phyloP scores from a whole-genome alignment of 1,139 yeast genomes.

The Geotrichum reessii region DNA sequence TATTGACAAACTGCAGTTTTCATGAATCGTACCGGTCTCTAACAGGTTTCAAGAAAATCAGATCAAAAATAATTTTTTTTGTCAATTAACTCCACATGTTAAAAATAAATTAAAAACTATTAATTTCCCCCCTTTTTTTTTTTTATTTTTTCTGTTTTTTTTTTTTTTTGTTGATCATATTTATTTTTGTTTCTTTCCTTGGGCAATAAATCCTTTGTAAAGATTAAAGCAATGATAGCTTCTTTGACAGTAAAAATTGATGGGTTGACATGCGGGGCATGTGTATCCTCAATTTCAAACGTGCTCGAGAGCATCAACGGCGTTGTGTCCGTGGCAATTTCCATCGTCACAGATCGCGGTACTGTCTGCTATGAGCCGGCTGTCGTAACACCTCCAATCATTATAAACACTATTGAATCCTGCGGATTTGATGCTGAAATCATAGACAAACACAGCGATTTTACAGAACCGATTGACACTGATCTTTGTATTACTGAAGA shows the following conservation, averaged over 20 bases:
- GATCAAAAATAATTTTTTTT: too few species aligned
- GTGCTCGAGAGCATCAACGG: constrained; percentile 49
- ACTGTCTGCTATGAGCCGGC: constrained; percentile 44
- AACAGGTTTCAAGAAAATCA: too few species aligned
- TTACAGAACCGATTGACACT: constrained; percentile 36
- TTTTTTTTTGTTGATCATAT: background rate
- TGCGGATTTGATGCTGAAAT: constrained; percentile 64
- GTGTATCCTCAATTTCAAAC: constrained; percentile 58
- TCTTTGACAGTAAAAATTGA: background rate
- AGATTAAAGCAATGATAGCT: background rate
- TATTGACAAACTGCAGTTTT: too few species aligned
- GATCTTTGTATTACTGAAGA: background rate
- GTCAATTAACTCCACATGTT: background rate
- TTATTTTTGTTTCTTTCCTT: background rate
- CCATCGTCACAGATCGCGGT: constrained; percentile 71
- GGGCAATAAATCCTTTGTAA: background rate
- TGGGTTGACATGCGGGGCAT: constrained; percentile 80
- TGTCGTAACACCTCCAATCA: constrained; percentile 36
- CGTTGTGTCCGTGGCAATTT: constrained; percentile 50
- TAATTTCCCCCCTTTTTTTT: background rate
- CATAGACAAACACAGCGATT: constrained; percentile 14
- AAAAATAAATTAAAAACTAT: background rate
- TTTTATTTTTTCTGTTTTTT: background rate
- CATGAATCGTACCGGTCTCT: too few species aligned
- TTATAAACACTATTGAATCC: constrained; percentile 55